Conservation (phyloP, 352 stramenopile genomes). For the Phytophthora pisi region DNA sequence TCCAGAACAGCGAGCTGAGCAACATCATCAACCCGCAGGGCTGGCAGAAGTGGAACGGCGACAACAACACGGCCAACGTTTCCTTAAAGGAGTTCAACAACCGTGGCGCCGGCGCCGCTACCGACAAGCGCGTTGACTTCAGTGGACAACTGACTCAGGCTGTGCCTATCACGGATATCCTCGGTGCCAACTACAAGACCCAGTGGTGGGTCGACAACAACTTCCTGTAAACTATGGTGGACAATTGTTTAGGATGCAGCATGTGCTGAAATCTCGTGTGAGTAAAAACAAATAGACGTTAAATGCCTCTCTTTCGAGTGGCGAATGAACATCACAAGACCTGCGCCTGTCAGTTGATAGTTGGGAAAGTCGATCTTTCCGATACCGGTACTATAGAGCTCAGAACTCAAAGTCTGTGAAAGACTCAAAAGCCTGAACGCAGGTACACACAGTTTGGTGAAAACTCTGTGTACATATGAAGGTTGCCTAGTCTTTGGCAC, state of each 20-base stretch:
- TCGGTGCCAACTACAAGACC: not conserved
- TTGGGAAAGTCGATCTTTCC: no score
- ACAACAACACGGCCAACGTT: constrained; percentile 2
- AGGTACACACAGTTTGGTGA: no score
- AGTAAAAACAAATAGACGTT: not conserved
- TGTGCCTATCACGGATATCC: not conserved
- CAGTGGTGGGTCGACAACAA: constrained; percentile 1
- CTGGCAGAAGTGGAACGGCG: not conserved
- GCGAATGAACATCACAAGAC: not conserved
- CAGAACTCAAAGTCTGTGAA: no score
- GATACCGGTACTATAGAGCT: no score
- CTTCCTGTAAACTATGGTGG: not conserved
- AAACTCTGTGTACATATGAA: no score
- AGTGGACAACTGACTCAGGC: not conserved
- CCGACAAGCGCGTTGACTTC: not conserved
- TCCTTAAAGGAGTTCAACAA: constrained; percentile 2
- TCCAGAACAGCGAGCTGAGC: not conserved
- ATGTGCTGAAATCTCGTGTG: not conserved
- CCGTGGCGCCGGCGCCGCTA: not conserved
- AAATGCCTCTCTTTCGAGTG: not conserved
- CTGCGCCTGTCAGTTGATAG: no score
- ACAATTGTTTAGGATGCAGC: no score
- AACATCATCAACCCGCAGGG: not conserved
- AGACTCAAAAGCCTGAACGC: no score
- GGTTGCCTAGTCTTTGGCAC: no score